A percentile compares a stretch with the other conserved stretches of the same genome.
These are phyloP conservation scores for Fragilariopsis cylindrus DNA, from an alignment of 108 stramenopile genomes.

Conservation along the genomic window DNA sequence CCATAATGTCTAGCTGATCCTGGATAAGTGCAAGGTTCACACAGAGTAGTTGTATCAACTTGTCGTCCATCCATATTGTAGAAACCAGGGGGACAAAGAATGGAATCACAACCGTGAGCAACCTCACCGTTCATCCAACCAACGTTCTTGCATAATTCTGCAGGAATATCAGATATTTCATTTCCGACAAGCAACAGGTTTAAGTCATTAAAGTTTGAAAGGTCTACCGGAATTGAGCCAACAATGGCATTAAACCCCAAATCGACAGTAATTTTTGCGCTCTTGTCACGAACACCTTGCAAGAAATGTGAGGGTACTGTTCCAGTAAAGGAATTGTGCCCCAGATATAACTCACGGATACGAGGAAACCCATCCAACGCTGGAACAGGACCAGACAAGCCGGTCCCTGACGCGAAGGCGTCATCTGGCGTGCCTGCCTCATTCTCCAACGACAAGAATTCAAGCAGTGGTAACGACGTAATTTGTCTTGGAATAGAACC, in stretches of 20 bases:
- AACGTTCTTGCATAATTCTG: constrained; percentile 57
- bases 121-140: constrained; percentile 69
- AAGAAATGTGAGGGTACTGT: constrained; percentile 45
- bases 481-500: constrained; percentile 46
- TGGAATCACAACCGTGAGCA: constrained; percentile 68
- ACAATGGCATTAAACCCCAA: constrained; percentile 38
- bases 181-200: constrained; percentile 58
- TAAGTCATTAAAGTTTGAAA: constrained; percentile 41
- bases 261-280: constrained; percentile 35
- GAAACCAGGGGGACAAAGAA: constrained; percentile 67
- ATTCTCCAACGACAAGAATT: constrained; percentile 45
- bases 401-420: background rate
- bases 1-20: constrained; percentile 54
- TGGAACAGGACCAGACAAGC: constrained; percentile 43
- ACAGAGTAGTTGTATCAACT: constrained; percentile 45
- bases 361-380: constrained; percentile 34
- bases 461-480: constrained; percentile 35
- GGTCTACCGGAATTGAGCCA: constrained; percentile 39
- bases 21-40: constrained; percentile 54
- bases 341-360: constrained; percentile 43
- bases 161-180: constrained; percentile 60
- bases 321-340: constrained; percentile 42
- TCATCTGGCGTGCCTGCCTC: constrained; percentile 11
- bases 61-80: constrained; percentile 70
- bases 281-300: constrained; percentile 37